Percentiles rank a stretch among this genome's conserved stretches.
Evolutionary conservation across 1,139 yeast species (phyloP).

Genomic region (Torulaspora pretoriensis): DNA sequence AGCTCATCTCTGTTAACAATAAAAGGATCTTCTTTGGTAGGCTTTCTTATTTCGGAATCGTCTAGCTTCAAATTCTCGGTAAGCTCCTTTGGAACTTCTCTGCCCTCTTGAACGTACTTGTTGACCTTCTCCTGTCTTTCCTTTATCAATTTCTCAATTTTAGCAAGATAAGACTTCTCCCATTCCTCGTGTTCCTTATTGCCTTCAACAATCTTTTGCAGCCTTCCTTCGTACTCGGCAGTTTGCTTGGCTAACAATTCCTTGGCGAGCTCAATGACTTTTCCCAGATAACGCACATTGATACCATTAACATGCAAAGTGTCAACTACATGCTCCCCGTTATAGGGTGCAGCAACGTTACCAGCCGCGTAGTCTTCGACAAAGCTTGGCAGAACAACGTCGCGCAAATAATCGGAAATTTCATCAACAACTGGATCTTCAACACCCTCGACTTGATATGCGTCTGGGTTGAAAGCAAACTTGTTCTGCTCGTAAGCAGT

Average conservation of each 20-base stretch:
- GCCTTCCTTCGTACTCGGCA: constrained; percentile 26
- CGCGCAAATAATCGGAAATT: constrained; percentile 59
- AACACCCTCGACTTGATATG: constrained; percentile 51
- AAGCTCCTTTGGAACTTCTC: constrained; percentile 37
- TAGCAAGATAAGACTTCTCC: constrained; percentile 34
- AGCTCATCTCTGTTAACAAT: constrained; percentile 36
- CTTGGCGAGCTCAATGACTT: constrained; percentile 35
- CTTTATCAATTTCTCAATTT: constrained; percentile 40
- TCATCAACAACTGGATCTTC: constrained; percentile 63
- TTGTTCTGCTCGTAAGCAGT: constrained; percentile 55
- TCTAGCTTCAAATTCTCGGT: constrained; percentile 37
- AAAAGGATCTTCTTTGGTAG: constrained; percentile 33
- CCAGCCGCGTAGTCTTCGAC: constrained; percentile 47
- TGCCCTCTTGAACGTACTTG: constrained; percentile 36
- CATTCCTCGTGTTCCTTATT: constrained; percentile 39
- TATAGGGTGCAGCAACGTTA: constrained; percentile 63
- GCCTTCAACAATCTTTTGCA: constrained; percentile 31
- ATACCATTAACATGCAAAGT: constrained; percentile 78
- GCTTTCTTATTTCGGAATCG: constrained; percentile 39
- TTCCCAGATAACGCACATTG: constrained; percentile 83
- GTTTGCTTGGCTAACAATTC: constrained; percentile 32
- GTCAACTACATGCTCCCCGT: constrained; percentile 69
- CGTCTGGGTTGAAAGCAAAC: constrained; percentile 74
- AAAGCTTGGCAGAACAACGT: constrained; percentile 59
- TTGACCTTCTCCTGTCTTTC: constrained; percentile 41